These are phyloP conservation scores for Fusarium sp. DNA, from an alignment of 2,329 filamentous ascomycete genomes.

Conservation along the genomic window DNA sequence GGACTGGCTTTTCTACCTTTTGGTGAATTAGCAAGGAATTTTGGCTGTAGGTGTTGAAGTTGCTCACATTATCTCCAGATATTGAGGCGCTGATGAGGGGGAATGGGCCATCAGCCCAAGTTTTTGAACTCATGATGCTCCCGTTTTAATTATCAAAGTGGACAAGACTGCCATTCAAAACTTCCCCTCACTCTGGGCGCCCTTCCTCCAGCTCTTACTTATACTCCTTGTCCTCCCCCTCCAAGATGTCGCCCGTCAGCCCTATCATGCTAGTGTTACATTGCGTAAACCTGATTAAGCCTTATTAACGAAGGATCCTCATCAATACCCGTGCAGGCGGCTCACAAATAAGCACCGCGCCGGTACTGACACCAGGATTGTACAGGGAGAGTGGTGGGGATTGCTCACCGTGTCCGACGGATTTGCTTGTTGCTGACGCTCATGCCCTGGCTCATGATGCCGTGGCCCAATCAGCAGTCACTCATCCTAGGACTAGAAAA, in stretches of 20 bases:
- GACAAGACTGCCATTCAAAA: background rate
- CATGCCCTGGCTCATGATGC: background rate
- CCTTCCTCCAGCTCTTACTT: background rate
- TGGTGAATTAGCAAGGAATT: background rate
- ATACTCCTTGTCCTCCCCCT: background rate
- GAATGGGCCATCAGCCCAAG: slow-evolving; percentile 52
- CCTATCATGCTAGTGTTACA: background rate
- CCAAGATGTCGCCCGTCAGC: background rate
- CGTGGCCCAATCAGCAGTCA: background rate
- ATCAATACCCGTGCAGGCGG: background rate
- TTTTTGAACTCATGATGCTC: slow-evolving; percentile 31
- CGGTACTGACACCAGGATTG: background rate
- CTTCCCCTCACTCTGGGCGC: background rate
- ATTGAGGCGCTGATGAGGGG: slow-evolving; percentile 44
- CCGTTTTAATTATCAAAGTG: background rate
- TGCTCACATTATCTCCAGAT: slow-evolving; percentile 39
- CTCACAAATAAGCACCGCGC: background rate
- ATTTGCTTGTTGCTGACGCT: background rate
- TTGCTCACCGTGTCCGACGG: background rate
- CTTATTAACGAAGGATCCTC: background rate
- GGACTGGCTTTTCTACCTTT: slow-evolving; percentile 32
- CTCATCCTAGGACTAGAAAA: background rate
- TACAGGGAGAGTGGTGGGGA: background rate
- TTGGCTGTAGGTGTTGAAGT: background rate
- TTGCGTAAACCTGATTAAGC: background rate